Conservation (phyloP, 2,329 filamentous ascomycete species). For the Arthrobotrys pseudoclavata region DNA sequence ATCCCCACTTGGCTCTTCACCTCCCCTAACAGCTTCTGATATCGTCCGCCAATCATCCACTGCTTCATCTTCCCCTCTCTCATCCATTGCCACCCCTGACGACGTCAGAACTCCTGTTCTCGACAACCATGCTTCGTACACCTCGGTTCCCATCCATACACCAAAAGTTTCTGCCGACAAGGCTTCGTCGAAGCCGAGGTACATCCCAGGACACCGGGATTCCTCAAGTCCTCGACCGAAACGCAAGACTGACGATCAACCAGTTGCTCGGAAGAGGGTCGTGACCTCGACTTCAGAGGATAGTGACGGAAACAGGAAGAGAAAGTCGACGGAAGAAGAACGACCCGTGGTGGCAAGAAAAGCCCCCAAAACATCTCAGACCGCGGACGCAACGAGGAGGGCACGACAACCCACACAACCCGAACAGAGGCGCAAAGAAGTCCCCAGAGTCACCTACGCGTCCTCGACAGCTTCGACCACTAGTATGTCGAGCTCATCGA, state of each 20-base stretch:
- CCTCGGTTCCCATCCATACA: slow-evolving; percentile 43
- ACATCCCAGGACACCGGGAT: slow-evolving; percentile 47
- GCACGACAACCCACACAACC: slow-evolving; percentile 1
- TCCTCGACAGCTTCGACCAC: slow-evolving; percentile 53
- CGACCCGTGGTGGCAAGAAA: slow-evolving; percentile 49
- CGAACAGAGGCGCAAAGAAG: slow-evolving; percentile 32
- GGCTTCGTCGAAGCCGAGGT: slow-evolving; percentile 48
- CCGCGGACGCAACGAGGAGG: slow-evolving; percentile 35
- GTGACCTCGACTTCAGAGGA: slow-evolving; percentile 47
- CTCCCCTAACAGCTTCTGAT: slow-evolving; percentile 60
- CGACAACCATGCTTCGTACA: slow-evolving; percentile 47
- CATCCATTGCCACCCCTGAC: slow-evolving; percentile 50
- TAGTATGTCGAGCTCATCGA: slow-evolving; percentile 53
- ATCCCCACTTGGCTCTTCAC: slow-evolving; percentile 63
- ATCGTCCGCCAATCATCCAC: slow-evolving; percentile 49
- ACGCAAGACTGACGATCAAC: slow-evolving; percentile 31
- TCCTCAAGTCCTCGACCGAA: slow-evolving; percentile 50
- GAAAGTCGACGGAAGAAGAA: slow-evolving; percentile 48
- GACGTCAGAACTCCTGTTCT: slow-evolving; percentile 56
- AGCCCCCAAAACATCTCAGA: slow-evolving; percentile 45
- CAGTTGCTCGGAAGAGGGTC: slow-evolving; percentile 47
- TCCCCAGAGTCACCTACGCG: slow-evolving; percentile 46
- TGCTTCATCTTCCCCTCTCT: slow-evolving; percentile 54
- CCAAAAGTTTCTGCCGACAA: slow-evolving; percentile 48
- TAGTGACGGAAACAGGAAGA: slow-evolving; percentile 44